phyloP scores from a whole-genome alignment of 2,329 filamentous ascomycete species.

The Alternaria tenuissima region DNA sequence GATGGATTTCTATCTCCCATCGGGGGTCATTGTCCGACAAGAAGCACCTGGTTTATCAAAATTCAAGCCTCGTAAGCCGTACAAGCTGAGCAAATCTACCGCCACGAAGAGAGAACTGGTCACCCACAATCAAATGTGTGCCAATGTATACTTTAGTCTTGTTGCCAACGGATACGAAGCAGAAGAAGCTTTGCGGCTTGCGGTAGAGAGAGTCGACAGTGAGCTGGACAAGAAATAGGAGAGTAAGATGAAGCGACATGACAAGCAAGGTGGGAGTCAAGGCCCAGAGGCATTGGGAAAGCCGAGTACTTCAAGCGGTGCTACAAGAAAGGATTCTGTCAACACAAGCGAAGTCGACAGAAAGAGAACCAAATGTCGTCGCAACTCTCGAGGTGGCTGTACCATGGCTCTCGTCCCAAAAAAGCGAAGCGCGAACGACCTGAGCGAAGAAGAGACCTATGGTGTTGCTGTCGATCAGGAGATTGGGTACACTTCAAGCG shows the following conservation, averaged over 20 bases:
- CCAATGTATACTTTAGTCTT: conserved; percentile 28
- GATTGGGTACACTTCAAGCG: neutral
- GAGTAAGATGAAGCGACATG: neutral
- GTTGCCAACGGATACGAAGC: conserved; percentile 17
- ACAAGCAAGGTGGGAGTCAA: neutral
- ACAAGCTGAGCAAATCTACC: conserved; percentile 18
- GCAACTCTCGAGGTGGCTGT: neutral
- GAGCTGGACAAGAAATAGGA: conserved; percentile 26
- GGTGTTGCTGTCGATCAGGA: neutral
- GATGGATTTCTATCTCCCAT: conserved; percentile 42
- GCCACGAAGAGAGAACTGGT: neutral
- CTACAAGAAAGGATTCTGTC: neutral
- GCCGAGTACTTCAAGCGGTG: neutral
- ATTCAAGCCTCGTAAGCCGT: conserved; percentile 31
- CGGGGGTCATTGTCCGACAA: conserved; percentile 28
- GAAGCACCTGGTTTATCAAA: conserved; percentile 19
- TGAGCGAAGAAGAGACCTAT: neutral
- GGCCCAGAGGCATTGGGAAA: neutral
- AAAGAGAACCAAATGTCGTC: neutral
- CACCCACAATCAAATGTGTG: conserved; percentile 34
- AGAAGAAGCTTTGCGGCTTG: conserved; percentile 24
- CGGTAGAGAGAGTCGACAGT: conserved; percentile 27
- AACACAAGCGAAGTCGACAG: neutral
- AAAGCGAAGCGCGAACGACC: conserved; percentile 1
- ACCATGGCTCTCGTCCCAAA: neutral